Evolutionary conservation across 2,329 filamentous ascomycete genomes (phyloP).

Genomic region (Bipolaris bicolor): DNA sequence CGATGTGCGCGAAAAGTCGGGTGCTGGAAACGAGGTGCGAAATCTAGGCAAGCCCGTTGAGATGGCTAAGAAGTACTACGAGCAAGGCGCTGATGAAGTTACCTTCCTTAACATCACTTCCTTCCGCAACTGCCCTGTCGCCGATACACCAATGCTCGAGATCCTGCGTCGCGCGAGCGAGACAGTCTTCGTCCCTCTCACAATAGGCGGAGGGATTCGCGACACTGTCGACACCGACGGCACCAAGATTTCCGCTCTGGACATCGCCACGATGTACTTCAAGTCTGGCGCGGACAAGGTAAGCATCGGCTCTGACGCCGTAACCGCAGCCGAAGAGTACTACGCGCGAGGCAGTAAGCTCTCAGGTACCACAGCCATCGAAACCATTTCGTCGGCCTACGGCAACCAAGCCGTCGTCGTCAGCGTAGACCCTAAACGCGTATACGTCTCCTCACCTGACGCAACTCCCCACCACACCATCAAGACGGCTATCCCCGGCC

Average conservation of each 20-base stretch:
- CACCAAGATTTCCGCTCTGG: conserved; percentile 82
- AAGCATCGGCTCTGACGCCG: conserved; percentile 93
- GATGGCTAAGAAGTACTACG: conserved; percentile 91
- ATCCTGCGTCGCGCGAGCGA: conserved; percentile 83
- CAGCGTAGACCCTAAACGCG: conserved; percentile 88
- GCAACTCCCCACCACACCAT: conserved; percentile 78
- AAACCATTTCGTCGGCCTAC: conserved; percentile 91
- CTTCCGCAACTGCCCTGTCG: conserved; percentile 92
- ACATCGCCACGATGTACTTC: conserved; percentile 97
- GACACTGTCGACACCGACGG: conserved; percentile 91
- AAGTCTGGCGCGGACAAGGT: conserved; percentile 97
- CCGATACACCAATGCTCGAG: conserved; percentile 95
- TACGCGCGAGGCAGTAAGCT: conserved; percentile 72
- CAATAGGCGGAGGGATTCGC: conserved; percentile 92
- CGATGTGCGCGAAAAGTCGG: conserved; percentile 89
- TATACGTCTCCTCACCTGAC: conserved; percentile 75
- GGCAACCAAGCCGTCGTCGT: conserved; percentile 97
- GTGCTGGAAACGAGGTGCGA: conserved; percentile 68
- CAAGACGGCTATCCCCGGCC: conserved; percentile 71
- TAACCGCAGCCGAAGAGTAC: conserved; percentile 90
- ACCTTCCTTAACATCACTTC: conserved; percentile 98
- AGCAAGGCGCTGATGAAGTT: conserved; percentile 94
- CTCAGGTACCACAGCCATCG: conserved; percentile 86
- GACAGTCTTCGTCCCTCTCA: conserved; percentile 94
- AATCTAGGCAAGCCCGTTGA: conserved; percentile 98